phyloP scores from a whole-genome alignment of 2,329 filamentous ascomycete species.

The Corynespora cassiicola region DNA sequence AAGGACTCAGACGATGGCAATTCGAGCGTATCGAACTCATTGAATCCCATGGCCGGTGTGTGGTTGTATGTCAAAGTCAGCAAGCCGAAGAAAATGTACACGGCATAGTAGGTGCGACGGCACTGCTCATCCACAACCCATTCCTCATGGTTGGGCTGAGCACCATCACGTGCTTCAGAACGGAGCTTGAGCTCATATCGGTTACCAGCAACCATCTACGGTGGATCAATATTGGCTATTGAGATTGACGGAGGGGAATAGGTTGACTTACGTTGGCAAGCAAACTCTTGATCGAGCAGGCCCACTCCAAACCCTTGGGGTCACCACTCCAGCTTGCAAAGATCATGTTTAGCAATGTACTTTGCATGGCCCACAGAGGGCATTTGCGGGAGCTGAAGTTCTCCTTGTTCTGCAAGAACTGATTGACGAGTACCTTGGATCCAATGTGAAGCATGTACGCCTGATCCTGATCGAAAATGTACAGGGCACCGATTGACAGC shows the following conservation, averaged over 20 bases:
- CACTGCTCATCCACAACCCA: constrained; percentile 98
- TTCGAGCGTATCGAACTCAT: constrained; percentile 93
- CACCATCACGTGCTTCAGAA: constrained; percentile 81
- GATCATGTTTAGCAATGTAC: constrained; percentile 95
- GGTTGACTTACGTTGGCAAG: constrained; percentile 78
- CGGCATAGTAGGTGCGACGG: constrained; percentile 94
- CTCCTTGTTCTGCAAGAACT: constrained; percentile 97
- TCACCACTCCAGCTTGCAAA: constrained; percentile 99
- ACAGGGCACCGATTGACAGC: constrained; percentile 92
- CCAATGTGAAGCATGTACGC: constrained; percentile 97
- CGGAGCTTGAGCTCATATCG: constrained; percentile 95
- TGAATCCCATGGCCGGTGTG: constrained; percentile 96
- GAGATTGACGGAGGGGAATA: not conserved
- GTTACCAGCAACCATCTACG: constrained; percentile 90
- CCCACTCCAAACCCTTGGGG: constrained; percentile 96
- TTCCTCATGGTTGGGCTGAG: constrained; percentile 78
- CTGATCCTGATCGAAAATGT: constrained; percentile 96
- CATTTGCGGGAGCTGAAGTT: constrained; percentile 98
- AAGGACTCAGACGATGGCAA: constrained; percentile 92
- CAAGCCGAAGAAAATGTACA: constrained; percentile 98
- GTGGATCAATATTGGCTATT: constrained; percentile 22
- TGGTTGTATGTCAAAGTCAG: constrained; percentile 97
- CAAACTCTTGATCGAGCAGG: constrained; percentile 97
- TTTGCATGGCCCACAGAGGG: constrained; percentile 97
- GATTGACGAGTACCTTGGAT: constrained; percentile 95